Percentiles rank a stretch among this genome's conserved stretches.
Conservation (phyloP, 1,284 basidiomycete species). For the Prillingera fragicola region DNA sequence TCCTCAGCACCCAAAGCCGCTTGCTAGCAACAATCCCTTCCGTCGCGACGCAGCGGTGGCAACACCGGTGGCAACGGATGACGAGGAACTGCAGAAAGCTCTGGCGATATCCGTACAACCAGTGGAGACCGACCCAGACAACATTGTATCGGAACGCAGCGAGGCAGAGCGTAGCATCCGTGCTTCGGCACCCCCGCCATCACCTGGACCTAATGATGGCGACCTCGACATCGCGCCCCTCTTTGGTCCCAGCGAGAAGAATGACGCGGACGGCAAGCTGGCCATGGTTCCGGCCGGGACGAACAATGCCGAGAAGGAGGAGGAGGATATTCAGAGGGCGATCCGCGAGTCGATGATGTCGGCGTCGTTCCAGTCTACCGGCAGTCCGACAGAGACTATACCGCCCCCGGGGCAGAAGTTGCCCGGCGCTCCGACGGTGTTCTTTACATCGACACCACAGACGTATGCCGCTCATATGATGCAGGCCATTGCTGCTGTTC, state of each 20-base stretch:
- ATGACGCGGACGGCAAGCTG: constrained; percentile 30
- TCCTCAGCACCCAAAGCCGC: constrained; percentile 13
- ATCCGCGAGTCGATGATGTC: constrained; percentile 45
- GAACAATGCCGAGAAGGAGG: constrained; percentile 23
- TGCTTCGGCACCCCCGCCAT: constrained; percentile 38
- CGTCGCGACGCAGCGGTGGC: neutral
- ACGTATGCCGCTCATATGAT: constrained; percentile 31
- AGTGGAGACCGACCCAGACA: neutral
- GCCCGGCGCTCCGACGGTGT: constrained; percentile 25
- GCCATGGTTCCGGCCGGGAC: constrained; percentile 17
- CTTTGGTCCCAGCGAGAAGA: constrained; percentile 40
- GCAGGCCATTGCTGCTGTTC: constrained; percentile 38
- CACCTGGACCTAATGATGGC: constrained; percentile 16
- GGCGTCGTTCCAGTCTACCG: constrained; percentile 37
- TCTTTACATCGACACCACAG: constrained; percentile 10
- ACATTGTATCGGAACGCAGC: constrained; percentile 8
- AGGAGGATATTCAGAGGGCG: constrained; percentile 40
- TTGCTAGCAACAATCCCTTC: constrained; percentile 28
- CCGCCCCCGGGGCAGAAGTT: constrained; percentile 15
- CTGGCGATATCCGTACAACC: constrained; percentile 16
- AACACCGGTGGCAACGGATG: constrained; percentile 18
- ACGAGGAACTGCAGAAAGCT: constrained; percentile 23
- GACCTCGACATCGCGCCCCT: constrained; percentile 8
- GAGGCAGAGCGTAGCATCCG: constrained; percentile 35
- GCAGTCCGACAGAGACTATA: constrained; percentile 8